Evolutionary conservation across 2,329 filamentous ascomycete genomes (phyloP).

Genomic region (Alternaria burnsii): DNA sequence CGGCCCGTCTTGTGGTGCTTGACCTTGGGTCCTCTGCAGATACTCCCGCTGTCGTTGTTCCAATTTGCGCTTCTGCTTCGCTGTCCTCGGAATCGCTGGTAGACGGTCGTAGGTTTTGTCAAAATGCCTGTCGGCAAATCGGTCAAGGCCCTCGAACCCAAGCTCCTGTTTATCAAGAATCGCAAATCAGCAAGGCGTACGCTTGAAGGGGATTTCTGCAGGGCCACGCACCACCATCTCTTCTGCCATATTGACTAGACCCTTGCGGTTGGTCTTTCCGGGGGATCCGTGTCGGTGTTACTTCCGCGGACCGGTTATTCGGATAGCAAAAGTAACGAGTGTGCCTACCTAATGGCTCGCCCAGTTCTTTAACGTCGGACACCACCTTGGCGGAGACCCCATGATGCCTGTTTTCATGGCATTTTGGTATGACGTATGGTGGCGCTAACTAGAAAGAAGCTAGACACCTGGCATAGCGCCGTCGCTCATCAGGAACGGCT

Average conservation of each 20-base stretch:
- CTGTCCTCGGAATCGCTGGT: constrained; percentile 17
- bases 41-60: constrained; percentile 16
- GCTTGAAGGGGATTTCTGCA: background rate
- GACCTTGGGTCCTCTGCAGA: background rate
- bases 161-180: constrained; percentile 39
- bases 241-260: constrained; percentile 29
- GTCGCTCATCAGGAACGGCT: constrained; percentile 10
- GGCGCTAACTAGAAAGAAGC: constrained; percentile 6
- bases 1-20: background rate
- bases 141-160: constrained; percentile 46
- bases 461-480: constrained; percentile 9
- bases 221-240: constrained; percentile 37
- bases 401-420: constrained; percentile 15
- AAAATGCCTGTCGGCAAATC: constrained; percentile 40
- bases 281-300: constrained; percentile 20
- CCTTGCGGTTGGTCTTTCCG: constrained; percentile 23
- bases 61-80: constrained; percentile 19
- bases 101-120: constrained; percentile 36
- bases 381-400: background rate
- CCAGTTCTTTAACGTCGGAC: constrained; percentile 5
- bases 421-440: constrained; percentile 12
- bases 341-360: constrained; percentile 2
- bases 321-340: constrained; percentile 1
- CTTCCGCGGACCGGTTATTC: constrained; percentile 8
- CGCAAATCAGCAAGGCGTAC: constrained; percentile 19